Base-by-base conservation (phyloP, 352 stramenopile species). In the Phytophthora chlamydospora region DNA sequence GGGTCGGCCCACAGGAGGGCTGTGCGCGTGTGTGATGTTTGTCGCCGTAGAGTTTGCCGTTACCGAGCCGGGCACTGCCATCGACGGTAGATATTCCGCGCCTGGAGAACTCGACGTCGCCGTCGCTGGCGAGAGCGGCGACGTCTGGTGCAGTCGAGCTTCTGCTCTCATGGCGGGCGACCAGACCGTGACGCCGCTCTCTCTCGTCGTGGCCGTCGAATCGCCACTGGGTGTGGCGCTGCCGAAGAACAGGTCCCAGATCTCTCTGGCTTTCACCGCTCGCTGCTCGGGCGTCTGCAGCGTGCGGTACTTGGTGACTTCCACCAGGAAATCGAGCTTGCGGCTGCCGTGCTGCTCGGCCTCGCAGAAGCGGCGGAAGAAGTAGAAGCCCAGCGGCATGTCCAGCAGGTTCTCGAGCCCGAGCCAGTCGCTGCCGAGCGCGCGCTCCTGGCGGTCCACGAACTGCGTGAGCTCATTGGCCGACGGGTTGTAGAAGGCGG, bases 371-470 rank as follows among this genome's bases (percentile, higher is more conserved):
- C 83, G 77, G 1, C 80, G 73, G 47, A 94, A 83, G 40, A 94
- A 89, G 62, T 94, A 94, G 40, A 91, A 91, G 2, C 85, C 85
- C 9, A 94, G 58, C n/a, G 85, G 81, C 57, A 89, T 80, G 24
- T 89, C 71, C n/a, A 94, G 62, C 48, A 92, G 63, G 50, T 81
- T 88, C 54, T 94, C 85, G 12, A 94, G 68, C 0, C 47, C 63
- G 27, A 91, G 78, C 83, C 81, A 91, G 29, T 87, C 74, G 24
- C n/a, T 56, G 19, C 77, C 81, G 0, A 80, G 45, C 21, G 73
- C 55, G 17, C 78, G 76, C 56, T 89, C 76, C 38, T 91, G 81
- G 0, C 68, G 70, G 8, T 89, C 76, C 16, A 84, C 62, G 48
- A 91, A 94, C 55, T 91, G 80, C 14, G 66, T 71, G 19, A 92